These are phyloP conservation scores for Diaporthe citriasiana DNA, from an alignment of 2,329 filamentous ascomycete species.

Conservation along the genomic window DNA sequence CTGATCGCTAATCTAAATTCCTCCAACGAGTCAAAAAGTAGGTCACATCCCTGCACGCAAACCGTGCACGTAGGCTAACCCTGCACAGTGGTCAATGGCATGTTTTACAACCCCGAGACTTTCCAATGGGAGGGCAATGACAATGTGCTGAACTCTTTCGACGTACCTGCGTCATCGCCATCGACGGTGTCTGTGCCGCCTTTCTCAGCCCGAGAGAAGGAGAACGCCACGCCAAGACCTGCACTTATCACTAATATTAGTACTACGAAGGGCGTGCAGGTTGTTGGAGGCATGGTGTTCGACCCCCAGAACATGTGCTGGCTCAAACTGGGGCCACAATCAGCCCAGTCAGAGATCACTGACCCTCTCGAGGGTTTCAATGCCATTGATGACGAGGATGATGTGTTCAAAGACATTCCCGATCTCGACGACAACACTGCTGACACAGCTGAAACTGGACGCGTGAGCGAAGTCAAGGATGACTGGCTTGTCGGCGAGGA, in stretches of 20 bases:
- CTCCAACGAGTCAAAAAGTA: slow-evolving; percentile 85
- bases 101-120: slow-evolving; percentile 92
- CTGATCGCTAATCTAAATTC: slow-evolving; percentile 87
- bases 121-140: slow-evolving; percentile 98
- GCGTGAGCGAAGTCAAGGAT: slow-evolving; percentile 75
- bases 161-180: slow-evolving; percentile 70
- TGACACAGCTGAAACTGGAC: slow-evolving; percentile 63
- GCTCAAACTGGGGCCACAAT: slow-evolving; percentile 79
- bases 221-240: slow-evolving; percentile 72
- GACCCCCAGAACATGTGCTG: slow-evolving; percentile 98
- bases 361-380: slow-evolving; percentile 76
- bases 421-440: slow-evolving; percentile 82
- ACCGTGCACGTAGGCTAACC: slow-evolving; percentile 32
- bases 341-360: slow-evolving; percentile 61
- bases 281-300: slow-evolving; percentile 98
- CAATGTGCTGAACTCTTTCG: slow-evolving; percentile 84
- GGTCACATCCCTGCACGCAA: slow-evolving; percentile 52
- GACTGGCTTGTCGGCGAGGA: slow-evolving; percentile 94
- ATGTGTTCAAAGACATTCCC: slow-evolving; percentile 95
- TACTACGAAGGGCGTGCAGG: slow-evolving; percentile 86
- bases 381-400: slow-evolving; percentile 87
- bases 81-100: slow-evolving; percentile 84
- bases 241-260: slow-evolving; percentile 94
- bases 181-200: slow-evolving; percentile 59
- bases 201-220: slow-evolving; percentile 66